Evolutionary conservation across 768 basidiomycete species (phyloP).

Genomic region (Pholiota microspora): DNA sequence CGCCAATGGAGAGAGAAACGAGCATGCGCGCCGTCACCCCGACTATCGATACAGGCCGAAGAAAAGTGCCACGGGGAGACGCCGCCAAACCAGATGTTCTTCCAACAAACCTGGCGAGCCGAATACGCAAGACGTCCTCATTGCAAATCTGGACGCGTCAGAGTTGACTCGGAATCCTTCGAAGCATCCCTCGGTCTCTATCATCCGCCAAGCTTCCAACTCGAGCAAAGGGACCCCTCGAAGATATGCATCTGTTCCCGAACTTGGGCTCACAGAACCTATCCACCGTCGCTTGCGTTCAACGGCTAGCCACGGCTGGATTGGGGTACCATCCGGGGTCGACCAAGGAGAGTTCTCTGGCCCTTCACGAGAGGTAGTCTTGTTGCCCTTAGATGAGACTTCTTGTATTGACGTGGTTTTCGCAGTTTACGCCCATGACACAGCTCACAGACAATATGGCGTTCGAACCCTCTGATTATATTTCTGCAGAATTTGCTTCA

Average conservation of each 20-base stretch:
- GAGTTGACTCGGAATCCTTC: background rate
- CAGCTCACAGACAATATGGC: background rate
- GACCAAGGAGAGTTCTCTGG: slow-evolving; percentile 3
- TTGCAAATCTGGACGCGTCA: background rate
- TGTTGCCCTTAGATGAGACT: background rate
- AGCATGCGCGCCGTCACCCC: slow-evolving; percentile 57
- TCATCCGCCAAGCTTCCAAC: slow-evolving; percentile 1
- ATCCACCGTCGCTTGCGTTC: slow-evolving; percentile 19
- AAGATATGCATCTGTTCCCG: slow-evolving; percentile 32
- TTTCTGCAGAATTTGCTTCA: slow-evolving; percentile 13
- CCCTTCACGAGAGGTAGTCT: slow-evolving; percentile 13
- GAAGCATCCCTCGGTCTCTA: background rate
- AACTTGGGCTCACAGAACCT: slow-evolving; percentile 11
- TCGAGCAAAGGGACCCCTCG: slow-evolving; percentile 16
- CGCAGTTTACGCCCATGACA: slow-evolving; percentile 14
- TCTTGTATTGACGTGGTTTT: background rate
- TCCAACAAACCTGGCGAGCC: slow-evolving; percentile 7
- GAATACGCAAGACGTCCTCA: background rate
- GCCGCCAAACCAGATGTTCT: slow-evolving; percentile 21
- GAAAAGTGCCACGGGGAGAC: slow-evolving; percentile 32
- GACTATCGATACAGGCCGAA: slow-evolving; percentile 63
- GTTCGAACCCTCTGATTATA: slow-evolving; percentile 11
- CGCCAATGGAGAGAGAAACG: slow-evolving; percentile 55
- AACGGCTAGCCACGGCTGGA: slow-evolving; percentile 21
- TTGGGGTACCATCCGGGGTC: slow-evolving; percentile 7